Evolutionary conservation across 306 rosid genomes (phyloP), one percentile per base, ranked within the genome.

Genomic region (Notholithocarpus densiflorus): DNA sequence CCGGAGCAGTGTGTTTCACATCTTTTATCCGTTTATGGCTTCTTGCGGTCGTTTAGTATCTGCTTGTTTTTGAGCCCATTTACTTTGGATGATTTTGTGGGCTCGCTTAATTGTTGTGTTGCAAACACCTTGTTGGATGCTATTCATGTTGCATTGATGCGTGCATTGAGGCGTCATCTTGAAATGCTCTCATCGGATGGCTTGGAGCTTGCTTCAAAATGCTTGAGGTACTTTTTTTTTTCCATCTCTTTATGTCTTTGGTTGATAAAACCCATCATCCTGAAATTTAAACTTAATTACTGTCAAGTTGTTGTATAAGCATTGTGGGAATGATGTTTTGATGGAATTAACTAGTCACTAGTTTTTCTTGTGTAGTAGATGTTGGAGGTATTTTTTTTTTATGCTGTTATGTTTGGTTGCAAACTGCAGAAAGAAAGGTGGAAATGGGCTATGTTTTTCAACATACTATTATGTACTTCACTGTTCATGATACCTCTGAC

Each of bases 51-150:
- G 0, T 91, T 93, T 78, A 93, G 98, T 57, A 87, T 81, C 56
- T 74, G 84, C 62, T 34, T 96, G 83, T 96, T 89, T 75, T 80
- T 96, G 71, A 75, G 78, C 68, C 99, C 99, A 0, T 96, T 93
- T 77, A 82, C 93, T 34, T 75, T 96, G 89, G 99, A 96, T 70
- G 99, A 96, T 34, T 93, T 96, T 75, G 94, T 96, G 72, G 99
- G 99, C 6, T 86, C 89, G 4, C 90, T 96, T 68, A 96, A 96
- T 69, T 91, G 87, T 78, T 56, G 55, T 59, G 84, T 78, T 62
- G 66, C 94, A 3, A 93, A 88, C 74, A 82, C 88, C 1, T 65
- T 96, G 82, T 79, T 90, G 82, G 98, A 91, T 71, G 90, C 99
- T 48, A 79, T 93, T 82, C 98, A 96, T 56, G 86, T 91, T 72